phyloP scores from a whole-genome alignment of 345 rosid species.

The Citrus trifoliata region DNA sequence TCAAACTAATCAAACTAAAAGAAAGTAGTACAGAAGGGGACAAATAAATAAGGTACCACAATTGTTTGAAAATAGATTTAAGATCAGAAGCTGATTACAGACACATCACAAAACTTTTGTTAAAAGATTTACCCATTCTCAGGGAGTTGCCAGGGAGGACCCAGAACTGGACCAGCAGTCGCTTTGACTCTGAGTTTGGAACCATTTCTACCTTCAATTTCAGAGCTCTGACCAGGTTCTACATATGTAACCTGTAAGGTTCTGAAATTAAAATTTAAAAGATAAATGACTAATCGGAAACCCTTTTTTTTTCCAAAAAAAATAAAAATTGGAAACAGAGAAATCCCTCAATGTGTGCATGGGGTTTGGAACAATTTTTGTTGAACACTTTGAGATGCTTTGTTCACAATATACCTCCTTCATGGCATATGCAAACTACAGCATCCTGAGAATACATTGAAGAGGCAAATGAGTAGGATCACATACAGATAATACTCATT shows the following conservation, averaged over 20 bases:
- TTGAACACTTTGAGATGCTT: not conserved
- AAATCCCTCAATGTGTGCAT: not conserved
- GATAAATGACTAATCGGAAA: not conserved
- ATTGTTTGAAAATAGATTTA: not conserved
- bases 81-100: not conserved
- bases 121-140: slow-evolving; percentile 69
- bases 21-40: not conserved
- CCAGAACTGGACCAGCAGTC: slow-evolving; percentile 85
- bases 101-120: slow-evolving; percentile 3
- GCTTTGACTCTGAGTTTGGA: slow-evolving; percentile 60
- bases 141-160: slow-evolving; percentile 99
- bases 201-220: slow-evolving; percentile 46
- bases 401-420: not conserved
- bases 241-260: slow-evolving; percentile 65
- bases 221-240: slow-evolving; percentile 70
- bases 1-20: not conserved
- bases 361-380: not conserved
- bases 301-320: fast-evolving
- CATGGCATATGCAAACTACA: not conserved
- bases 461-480: not conserved
- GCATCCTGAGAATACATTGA: not conserved
- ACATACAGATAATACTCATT: not conserved
- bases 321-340: not conserved
- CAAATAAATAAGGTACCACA: not conserved
- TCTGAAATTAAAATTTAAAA: slow-evolving; percentile 24